Conservation (phyloP, 2,329 filamentous ascomycete species). For the Sclerotinia subarctica region DNA sequence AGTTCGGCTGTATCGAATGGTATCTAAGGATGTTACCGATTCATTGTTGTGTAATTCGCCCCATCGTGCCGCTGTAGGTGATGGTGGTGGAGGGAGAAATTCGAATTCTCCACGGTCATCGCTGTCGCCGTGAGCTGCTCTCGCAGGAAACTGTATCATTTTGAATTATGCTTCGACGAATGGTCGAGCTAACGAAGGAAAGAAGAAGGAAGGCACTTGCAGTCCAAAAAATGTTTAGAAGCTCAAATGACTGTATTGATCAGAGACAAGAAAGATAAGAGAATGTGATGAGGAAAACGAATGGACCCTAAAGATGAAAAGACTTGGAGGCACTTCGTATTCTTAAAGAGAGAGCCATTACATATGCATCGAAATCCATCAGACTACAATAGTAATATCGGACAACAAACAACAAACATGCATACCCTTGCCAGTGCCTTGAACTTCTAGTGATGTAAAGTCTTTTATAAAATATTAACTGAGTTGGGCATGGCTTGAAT, state of each 20-base stretch:
- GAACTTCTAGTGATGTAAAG: background rate
- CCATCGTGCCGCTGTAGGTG: background rate
- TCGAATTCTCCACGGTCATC: conserved; percentile 16
- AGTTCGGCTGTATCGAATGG: background rate
- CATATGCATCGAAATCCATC: conserved; percentile 6
- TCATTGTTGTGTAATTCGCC: conserved; percentile 3
- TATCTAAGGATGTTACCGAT: conserved; percentile 9
- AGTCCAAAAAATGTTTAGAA: background rate
- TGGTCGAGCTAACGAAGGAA: background rate
- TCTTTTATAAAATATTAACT: too few species aligned
- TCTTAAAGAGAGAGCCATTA: conserved; percentile 16
- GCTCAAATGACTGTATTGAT: background rate
- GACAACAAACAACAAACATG: background rate
- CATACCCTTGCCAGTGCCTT: conserved; percentile 1
- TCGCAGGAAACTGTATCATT: conserved; percentile 18
- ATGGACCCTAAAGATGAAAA: background rate
- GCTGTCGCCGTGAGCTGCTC: conserved; percentile 5
- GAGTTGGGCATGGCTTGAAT: too few species aligned
- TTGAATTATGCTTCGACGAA: background rate
- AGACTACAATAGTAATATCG: conserved; percentile 8
- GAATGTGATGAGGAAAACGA: conserved; percentile 12
- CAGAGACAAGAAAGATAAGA: background rate
- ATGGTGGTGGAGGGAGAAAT: conserved; percentile 9
- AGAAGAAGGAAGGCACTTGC: background rate
- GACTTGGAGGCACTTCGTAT: background rate